phyloP scores from a whole-genome alignment of 345 rosid species.

The Anacardium occidentale region DNA sequence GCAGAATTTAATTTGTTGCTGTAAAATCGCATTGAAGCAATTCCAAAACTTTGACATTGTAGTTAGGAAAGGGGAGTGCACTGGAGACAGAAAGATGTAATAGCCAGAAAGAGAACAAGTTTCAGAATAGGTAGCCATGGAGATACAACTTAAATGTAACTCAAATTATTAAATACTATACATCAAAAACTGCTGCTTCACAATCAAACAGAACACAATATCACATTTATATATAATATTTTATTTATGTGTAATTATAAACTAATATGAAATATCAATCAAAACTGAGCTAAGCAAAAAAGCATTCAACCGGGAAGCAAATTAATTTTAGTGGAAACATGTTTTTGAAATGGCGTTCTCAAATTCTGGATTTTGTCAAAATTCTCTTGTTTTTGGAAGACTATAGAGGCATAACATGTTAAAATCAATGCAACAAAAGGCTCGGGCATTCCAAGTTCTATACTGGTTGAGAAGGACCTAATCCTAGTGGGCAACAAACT shows the following conservation, averaged over 20 bases:
- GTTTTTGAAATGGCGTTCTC: not conserved
- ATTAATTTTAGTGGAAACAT: not conserved
- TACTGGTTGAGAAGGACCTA: not conserved
- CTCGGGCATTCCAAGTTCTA: constrained; percentile 22
- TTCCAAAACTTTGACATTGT: not conserved
- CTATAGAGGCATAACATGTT: constrained; percentile 11
- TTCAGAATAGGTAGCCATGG: too few relatives aligned
- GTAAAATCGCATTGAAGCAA: not conserved
- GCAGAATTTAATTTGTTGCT: not conserved
- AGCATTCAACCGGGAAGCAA: not conserved
- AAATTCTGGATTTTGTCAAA: constrained; percentile 12
- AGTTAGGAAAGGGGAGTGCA: constrained; percentile 73
- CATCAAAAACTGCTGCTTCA: too few relatives aligned
- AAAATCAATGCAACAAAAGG: constrained; percentile 20
- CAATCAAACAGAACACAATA: too few relatives aligned
- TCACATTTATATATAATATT: too few relatives aligned
- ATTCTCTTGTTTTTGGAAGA: constrained; percentile 1
- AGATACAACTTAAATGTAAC: too few relatives aligned
- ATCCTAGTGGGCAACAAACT: too few relatives aligned
- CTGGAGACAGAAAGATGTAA: constrained; percentile 38
- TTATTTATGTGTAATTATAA: not conserved
- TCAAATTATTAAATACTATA: too few relatives aligned
- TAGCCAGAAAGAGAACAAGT: too few relatives aligned
- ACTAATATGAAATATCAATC: constrained; percentile 1
- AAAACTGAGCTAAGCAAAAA: constrained; percentile 30